Evolutionary conservation across 2,329 filamentous ascomycete species (phyloP), one percentile per base, ranked within the genome.

Genomic region (Aspergillus sp.): DNA sequence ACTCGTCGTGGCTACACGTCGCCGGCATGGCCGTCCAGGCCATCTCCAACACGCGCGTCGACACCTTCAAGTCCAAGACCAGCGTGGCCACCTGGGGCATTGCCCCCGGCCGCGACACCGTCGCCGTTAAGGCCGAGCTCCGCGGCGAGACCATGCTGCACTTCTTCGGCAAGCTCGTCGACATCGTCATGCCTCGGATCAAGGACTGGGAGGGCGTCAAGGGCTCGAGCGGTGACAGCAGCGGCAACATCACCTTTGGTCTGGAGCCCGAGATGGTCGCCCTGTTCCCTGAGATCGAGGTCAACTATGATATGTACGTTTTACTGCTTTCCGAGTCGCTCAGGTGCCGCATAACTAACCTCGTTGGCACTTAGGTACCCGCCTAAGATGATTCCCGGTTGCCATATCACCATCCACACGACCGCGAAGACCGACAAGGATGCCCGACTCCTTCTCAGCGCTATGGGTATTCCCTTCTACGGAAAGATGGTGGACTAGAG

Each of bases 151-250:
- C 87, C 54, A 94, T 95, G 65, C 89, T 90, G 58, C 88, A 97
- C 71, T 97, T 99, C 71, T 69, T 99, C 42, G 88, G 93, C 66
- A 96, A 96, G 77, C 79, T 91, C 61, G 80, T 97, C 50, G 91
- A 96, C 69, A 79, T 97, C 7, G 92, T 99, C 5, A 81, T 97
- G 69, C 94, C 94, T 36, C 89, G 87, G 67, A 95, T 99, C 74
- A 99, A 97, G 80, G 94, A 99, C 63, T 99, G 91, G 88, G 84
- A 83, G 51, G 94, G 94, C 54, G 78, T 89, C n/a, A 82, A 83
- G 62, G 86, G 85, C 45, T 83, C 78, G 41, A 89, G 89, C 36
- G 94, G 94, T 66, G 94, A 99, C 71, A 86, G 85, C 66, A 87
- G 88, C 56, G 94, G 94, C 34, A 97, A 97, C 71, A 81, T 99